Percentiles rank a stretch among this genome's conserved stretches.
Evolutionary conservation across 108 stramenopile genomes (phyloP).

Genomic region (Cylindrotheca fusiformis): DNA sequence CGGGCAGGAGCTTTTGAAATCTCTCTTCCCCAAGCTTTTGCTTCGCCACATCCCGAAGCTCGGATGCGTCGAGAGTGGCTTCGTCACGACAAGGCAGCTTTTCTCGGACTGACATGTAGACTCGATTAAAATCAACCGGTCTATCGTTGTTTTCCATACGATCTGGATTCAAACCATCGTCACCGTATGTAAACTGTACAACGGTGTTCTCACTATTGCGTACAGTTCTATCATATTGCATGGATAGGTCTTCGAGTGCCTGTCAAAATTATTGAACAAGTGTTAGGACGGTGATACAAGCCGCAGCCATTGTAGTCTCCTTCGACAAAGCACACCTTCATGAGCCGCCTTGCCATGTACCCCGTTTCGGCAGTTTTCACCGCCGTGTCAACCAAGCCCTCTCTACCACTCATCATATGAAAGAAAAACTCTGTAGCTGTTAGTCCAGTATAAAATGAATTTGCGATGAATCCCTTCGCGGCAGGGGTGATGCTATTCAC

Average conservation of each 20-base stretch:
- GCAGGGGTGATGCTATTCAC: constrained; percentile 86
- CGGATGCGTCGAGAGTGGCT: constrained; percentile 32
- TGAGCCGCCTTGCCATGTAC: constrained; percentile 98
- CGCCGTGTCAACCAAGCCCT: constrained; percentile 99
- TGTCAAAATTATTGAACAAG: too few species aligned
- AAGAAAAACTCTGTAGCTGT: constrained; percentile 99
- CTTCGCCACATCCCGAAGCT: constrained; percentile 49
- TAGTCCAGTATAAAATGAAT: constrained; percentile 96
- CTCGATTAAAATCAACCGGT: constrained; percentile 81
- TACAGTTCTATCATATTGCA: constrained; percentile 95
- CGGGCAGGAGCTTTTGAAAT: constrained; percentile 70
- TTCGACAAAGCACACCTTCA: constrained; percentile 76
- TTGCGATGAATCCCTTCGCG: constrained; percentile 97
- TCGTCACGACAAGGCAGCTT: constrained; percentile 59
- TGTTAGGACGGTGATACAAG: too few species aligned
- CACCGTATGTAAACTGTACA: constrained; percentile 97
- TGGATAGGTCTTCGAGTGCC: constrained; percentile 92
- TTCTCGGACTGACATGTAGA: constrained; percentile 60
- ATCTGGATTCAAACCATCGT: constrained; percentile 94
- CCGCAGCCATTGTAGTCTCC: too few species aligned
- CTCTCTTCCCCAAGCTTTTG: constrained; percentile 40
- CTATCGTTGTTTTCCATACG: constrained; percentile 93
- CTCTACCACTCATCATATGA: constrained; percentile 98
- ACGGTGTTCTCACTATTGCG: constrained; percentile 95
- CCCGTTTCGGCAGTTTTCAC: constrained; percentile 99